Conservation (phyloP, 177 flowering plant genomes). For the Vitis hybrid region DNA sequence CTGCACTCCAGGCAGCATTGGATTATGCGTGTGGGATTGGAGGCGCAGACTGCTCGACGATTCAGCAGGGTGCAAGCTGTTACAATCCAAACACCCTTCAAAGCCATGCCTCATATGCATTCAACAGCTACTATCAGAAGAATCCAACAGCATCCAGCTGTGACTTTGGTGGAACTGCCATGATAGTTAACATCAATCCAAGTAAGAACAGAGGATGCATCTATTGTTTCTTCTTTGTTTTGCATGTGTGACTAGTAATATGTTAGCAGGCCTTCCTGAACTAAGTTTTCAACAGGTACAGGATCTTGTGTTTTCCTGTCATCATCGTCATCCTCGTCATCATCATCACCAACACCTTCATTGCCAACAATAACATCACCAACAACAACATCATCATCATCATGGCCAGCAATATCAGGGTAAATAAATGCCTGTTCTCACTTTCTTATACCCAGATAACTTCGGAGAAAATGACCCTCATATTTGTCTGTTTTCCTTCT, state of each 20-base stretch:
- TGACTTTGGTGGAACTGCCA: constrained; percentile 83
- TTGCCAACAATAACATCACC: constrained; percentile 22
- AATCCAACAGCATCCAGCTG: constrained; percentile 75
- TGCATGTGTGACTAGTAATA: background rate
- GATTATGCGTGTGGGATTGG: constrained; percentile 96
- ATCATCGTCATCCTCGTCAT: constrained; percentile 25
- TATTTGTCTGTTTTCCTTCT: background rate
- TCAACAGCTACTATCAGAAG: constrained; percentile 88
- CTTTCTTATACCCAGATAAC: too few relatives aligned
- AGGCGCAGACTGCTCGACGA: constrained; percentile 75
- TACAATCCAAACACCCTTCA: constrained; percentile 69
- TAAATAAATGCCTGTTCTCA: constrained; percentile 3
- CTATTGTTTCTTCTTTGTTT: background rate
- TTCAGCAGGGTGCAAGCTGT: constrained; percentile 76
- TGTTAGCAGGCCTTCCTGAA: background rate
- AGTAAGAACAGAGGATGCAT: constrained; percentile 50
- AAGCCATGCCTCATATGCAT: constrained; percentile 91
- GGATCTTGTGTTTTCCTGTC: constrained; percentile 69
- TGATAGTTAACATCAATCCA: constrained; percentile 63
- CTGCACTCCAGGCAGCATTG: constrained; percentile 63
- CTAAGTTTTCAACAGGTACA: constrained; percentile 42
- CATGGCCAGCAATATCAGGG: constrained; percentile 21
- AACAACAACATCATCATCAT: constrained; percentile 13
- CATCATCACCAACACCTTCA: constrained; percentile 19
- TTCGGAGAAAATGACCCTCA: too few relatives aligned